These are phyloP conservation scores for Cytidiella melzeri DNA, from an alignment of 768 basidiomycete genomes.

Conservation along the genomic window DNA sequence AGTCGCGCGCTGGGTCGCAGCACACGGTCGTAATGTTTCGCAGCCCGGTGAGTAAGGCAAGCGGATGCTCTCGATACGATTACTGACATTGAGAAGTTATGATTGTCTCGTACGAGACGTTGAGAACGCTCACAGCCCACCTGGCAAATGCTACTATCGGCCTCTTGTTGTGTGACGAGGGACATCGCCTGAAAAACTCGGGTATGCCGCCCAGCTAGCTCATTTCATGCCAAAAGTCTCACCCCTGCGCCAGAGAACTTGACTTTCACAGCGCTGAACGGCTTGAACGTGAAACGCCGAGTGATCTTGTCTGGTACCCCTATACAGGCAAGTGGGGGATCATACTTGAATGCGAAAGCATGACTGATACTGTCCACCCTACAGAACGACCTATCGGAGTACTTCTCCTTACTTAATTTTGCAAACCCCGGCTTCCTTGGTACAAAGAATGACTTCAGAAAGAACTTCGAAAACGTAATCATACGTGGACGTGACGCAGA, in stretches of 20 bases:
- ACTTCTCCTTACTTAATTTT: constrained; percentile 89
- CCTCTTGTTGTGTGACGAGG: constrained; percentile 93
- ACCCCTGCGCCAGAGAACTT: constrained; percentile 54
- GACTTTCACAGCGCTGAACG: constrained; percentile 80
- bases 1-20: constrained; percentile 86
- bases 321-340: constrained; percentile 54
- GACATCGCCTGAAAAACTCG: constrained; percentile 94
- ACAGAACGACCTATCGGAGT: constrained; percentile 90
- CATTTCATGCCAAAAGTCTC: constrained; percentile 3
- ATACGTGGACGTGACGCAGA: constrained; percentile 87
- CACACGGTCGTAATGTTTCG: constrained; percentile 82
- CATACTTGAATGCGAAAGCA: not conserved
- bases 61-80: not conserved
- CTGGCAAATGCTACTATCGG: constrained; percentile 81
- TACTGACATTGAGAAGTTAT: constrained; percentile 52
- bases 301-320: constrained; percentile 95
- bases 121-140: constrained; percentile 73
- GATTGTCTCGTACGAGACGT: constrained; percentile 97
- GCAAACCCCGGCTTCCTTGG: constrained; percentile 90
- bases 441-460: constrained; percentile 83
- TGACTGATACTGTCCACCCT: not conserved
- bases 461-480: constrained; percentile 91
- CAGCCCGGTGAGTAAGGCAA: constrained; percentile 62
- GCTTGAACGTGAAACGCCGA: constrained; percentile 80
- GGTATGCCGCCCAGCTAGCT: constrained; percentile 39